Evolutionary conservation across 371 early-diverging fungal species (phyloP).

Genomic region (Paraphysoderma sedebokerense): DNA sequence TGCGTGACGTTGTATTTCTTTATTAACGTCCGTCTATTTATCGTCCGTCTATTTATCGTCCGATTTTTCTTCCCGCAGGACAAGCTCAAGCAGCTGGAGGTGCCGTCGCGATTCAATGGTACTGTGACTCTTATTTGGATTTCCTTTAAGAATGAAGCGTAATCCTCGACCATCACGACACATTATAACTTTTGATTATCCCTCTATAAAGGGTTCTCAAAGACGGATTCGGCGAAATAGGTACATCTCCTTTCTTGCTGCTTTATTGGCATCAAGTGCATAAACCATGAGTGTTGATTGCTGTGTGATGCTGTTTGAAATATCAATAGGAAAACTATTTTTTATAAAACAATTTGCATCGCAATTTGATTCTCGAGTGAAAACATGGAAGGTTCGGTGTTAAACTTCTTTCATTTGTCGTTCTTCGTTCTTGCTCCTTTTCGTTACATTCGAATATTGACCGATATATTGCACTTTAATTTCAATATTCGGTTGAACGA

Average conservation of each 20-base stretch:
- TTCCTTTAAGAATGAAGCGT: neutral
- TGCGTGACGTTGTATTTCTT: no score
- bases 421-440: neutral
- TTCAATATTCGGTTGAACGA: no score
- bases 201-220: slow-evolving; percentile 31
- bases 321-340: slow-evolving; percentile 51
- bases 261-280: no score
- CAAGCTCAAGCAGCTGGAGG: slow-evolving; percentile 34
- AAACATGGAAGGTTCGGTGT: slow-evolving; percentile 49
- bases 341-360: slow-evolving; percentile 49
- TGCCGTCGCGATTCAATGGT: slow-evolving; percentile 55
- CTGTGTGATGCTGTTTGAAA: no score
- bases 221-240: slow-evolving; percentile 50
- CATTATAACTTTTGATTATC: neutral
- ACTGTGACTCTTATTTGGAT: neutral
- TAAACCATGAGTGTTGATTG: no score
- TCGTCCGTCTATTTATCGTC: no score
- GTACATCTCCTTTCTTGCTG: no score
- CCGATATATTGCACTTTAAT: no score
- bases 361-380: slow-evolving; percentile 52
- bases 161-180: neutral
- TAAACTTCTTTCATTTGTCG: slow-evolving; percentile 7
- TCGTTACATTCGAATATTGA: slow-evolving; percentile 4
- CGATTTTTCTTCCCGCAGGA: no score
- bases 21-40: no score